These are phyloP conservation scores for Vitis hybrid DNA, from an alignment of 177 flowering plant species.

Conservation along the genomic window DNA sequence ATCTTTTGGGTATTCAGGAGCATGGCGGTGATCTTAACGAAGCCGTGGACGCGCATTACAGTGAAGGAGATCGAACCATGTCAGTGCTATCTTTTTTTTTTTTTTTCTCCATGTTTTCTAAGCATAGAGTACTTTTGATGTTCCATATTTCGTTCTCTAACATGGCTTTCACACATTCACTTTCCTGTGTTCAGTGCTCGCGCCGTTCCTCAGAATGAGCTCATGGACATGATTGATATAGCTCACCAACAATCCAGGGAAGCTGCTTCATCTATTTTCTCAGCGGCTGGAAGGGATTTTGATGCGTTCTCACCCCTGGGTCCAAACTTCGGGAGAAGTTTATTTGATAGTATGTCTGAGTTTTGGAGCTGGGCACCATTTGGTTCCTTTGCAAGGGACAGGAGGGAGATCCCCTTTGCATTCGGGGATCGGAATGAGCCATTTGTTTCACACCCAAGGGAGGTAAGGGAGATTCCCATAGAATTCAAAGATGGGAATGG, in stretches of 20 bases:
- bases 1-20: constrained; percentile 43
- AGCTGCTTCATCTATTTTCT: constrained; percentile 35
- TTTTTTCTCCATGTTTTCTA: background rate
- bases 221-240: constrained; percentile 75
- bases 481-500: constrained; percentile 72
- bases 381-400: no score
- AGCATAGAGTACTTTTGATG: background rate
- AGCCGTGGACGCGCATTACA: constrained; percentile 85
- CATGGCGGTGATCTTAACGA: constrained; percentile 83
- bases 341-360: constrained; percentile 33
- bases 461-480: constrained; percentile 87
- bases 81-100: constrained; percentile 8
- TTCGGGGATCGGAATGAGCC: no score
- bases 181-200: constrained; percentile 31
- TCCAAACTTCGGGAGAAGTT: constrained; percentile 38
- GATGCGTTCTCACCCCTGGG: constrained; percentile 61
- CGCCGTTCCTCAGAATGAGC: constrained; percentile 48
- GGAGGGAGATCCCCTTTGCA: no score
- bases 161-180: background rate
- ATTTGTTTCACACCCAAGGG: constrained; percentile 83
- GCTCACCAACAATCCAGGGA: constrained; percentile 21
- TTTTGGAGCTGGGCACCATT: constrained; percentile 36
- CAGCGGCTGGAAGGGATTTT: constrained; percentile 30
- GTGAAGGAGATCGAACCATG: constrained; percentile 60
- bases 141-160: background rate